Evolutionary conservation across 345 rosid species (phyloP).

Genomic region (Tarenaya hassleriana): DNA sequence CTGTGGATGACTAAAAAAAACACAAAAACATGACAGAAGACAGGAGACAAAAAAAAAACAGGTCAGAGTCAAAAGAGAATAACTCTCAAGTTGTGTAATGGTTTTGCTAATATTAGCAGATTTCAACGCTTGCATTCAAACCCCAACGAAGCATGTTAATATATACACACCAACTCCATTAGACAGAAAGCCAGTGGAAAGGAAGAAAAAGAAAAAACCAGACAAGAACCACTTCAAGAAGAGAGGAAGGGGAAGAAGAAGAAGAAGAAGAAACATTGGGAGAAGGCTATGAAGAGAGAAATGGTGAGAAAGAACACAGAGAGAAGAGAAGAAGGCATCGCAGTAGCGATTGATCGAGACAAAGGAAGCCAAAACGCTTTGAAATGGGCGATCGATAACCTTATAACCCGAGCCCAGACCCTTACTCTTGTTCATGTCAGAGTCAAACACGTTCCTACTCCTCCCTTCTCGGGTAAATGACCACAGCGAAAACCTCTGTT

Average conservation of each 20-base stretch:
- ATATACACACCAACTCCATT: constrained; percentile 16
- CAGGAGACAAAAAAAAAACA: too few species aligned
- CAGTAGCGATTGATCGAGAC: constrained; percentile 70
- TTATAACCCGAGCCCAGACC: constrained; percentile 47
- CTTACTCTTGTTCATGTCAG: constrained; percentile 65
- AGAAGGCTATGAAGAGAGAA: constrained; percentile 7
- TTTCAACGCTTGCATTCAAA: constrained; percentile 7
- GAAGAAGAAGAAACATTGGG: background rate
- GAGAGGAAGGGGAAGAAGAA: background rate
- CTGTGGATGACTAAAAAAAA: too few species aligned
- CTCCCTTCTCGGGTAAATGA: constrained; percentile 33
- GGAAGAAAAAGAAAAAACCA: too few species aligned
- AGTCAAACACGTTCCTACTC: constrained; percentile 28
- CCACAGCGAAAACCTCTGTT: too few species aligned
- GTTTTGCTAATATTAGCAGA: constrained; percentile 27
- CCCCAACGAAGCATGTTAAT: constrained; percentile 12
- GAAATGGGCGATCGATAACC: constrained; percentile 66
- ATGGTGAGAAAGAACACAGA: constrained; percentile 14
- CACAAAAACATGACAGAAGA: too few species aligned
- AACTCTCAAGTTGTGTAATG: background rate
- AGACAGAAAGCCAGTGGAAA: too few species aligned
- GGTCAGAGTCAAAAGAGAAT: background rate
- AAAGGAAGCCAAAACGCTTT: constrained; percentile 72
- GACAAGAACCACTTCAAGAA: background rate
- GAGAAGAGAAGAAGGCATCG: constrained; percentile 30